Conservation (phyloP, 495 filamentous ascomycete genomes). For the Tetracladium setigerum region DNA sequence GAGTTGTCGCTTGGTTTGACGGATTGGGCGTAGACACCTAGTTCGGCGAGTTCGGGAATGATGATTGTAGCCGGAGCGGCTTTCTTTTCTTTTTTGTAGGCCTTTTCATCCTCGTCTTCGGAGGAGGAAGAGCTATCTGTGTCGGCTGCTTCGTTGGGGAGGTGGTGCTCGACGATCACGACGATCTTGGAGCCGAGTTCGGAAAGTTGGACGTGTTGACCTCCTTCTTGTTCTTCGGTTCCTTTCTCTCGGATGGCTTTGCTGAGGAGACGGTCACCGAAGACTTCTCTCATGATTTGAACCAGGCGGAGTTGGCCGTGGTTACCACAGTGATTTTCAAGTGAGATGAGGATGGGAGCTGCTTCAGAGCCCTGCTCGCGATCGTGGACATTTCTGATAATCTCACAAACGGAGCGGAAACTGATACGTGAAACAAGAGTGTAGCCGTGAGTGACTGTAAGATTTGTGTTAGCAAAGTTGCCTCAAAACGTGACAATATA, state of each 20-base stretch:
- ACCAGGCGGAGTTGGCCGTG: conserved; percentile 40
- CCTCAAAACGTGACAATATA: too few species aligned
- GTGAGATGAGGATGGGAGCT: conserved; percentile 42
- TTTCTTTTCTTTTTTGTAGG: conserved; percentile 35
- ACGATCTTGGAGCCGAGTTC: conserved; percentile 45
- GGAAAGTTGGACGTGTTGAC: conserved; percentile 33
- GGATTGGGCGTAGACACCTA: conserved; percentile 49
- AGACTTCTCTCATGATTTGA: conserved; percentile 47
- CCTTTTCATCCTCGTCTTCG: conserved; percentile 35
- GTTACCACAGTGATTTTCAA: conserved; percentile 45
- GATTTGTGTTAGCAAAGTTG: too few species aligned
- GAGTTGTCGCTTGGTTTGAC: conserved; percentile 46
- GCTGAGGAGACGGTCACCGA: conserved; percentile 39
- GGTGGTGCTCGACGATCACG: conserved; percentile 47
- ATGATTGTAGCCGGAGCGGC: conserved; percentile 27
- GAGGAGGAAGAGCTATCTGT: conserved; percentile 11
- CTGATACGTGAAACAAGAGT: conserved; percentile 46
- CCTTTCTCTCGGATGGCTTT: conserved; percentile 35
- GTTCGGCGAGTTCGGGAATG: conserved; percentile 43
- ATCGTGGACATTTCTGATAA: conserved; percentile 40
- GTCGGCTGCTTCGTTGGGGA: conserved; percentile 27
- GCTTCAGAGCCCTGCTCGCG: conserved; percentile 33
- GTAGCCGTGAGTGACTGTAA: conserved; percentile 43
- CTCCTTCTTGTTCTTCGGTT: conserved; percentile 30
- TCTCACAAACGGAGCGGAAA: conserved; percentile 45